These are phyloP conservation scores for Persicaria maculosa DNA, from an alignment of 148 eudicot species.

Conservation along the genomic window DNA sequence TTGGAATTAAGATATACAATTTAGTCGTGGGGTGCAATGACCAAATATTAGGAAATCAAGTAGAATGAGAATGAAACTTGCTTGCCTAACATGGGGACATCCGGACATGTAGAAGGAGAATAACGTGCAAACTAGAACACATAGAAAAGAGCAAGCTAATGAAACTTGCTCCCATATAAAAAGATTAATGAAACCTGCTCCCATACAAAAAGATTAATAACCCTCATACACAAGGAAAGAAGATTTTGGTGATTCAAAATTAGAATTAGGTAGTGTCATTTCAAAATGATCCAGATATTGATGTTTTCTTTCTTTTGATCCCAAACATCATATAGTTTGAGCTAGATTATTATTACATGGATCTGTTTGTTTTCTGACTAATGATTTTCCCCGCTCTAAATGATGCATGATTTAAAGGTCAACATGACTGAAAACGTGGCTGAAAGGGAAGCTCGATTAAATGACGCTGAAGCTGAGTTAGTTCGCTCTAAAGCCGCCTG, in stretches of 20 bases:
- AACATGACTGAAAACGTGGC: slow-evolving; percentile 66
- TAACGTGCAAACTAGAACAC: too few relatives aligned
- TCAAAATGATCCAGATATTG: neutral
- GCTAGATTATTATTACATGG: neutral
- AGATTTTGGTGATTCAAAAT: neutral
- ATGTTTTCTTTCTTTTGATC: neutral
- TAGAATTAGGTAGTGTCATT: neutral
- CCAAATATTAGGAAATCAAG: too few relatives aligned
- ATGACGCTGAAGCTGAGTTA: slow-evolving; percentile 67
- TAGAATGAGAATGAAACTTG: too few relatives aligned
- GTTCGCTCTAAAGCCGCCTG: slow-evolving; percentile 51
- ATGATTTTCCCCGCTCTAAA: neutral
- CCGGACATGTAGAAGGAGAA: too few relatives aligned
- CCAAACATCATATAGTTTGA: neutral
- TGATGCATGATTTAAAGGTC: slow-evolving; percentile 24
- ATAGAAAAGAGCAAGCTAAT: too few relatives aligned
- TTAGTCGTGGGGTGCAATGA: too few relatives aligned
- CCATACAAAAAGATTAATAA: neutral
- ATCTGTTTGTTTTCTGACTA: neutral
- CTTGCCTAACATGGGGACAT: too few relatives aligned
- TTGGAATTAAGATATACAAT: too few relatives aligned
- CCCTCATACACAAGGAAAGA: neutral
- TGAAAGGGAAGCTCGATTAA: slow-evolving; percentile 55
- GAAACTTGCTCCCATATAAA: neutral
- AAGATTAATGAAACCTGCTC: neutral